Base-by-base conservation (phyloP, 306 rosid genomes). In the Rosa persica region DNA sequence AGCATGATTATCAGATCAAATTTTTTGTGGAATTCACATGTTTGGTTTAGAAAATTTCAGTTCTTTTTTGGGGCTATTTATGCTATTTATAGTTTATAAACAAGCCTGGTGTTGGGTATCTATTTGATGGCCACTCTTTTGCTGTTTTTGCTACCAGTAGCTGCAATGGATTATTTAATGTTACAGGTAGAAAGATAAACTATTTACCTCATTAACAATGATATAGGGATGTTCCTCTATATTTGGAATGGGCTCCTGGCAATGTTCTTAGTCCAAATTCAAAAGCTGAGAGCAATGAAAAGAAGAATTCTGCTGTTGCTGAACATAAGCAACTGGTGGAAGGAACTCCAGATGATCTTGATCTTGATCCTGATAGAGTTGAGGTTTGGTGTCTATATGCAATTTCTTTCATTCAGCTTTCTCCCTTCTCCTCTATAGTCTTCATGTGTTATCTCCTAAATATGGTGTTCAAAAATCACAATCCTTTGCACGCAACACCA, bases 191-290 rank as follows among this genome's bases (percentile, higher is more conserved):
- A 46, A 61, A 54, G 27, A 27, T 83, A 79, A 79, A 40, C 19
- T 42, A 72, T 61, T 54, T 48, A 71, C 70, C 55, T 23, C 27
- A 27, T 80, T 67, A 64, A 52, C 83, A n/a, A 54, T 74, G 78
- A 77, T 64, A 74, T 71, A 95, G 99, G 89, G 98, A 89, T 89
- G 90, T 88, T 61, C 99, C 99, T 7, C 81, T 92, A 68, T 95
- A 92, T 85, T 84, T 95, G 90, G 98, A 95, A 80, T 91, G 98
- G 98, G 98, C 98, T 75, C 99, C 99, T 71, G 86, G 82, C 55
- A 77, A 89, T 86, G 52, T 95, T 84, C 98, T 95, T 73, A 74
- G 65, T 79, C 88, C 67, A 80, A 83, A 80, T 84, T 68, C 88
- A 78, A 83, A 72, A 62, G 67, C 88, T 49, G 81, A 81, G 57